These are phyloP conservation scores for Physcomitrium patens DNA, from an alignment of 225 moss, liverwort and hornwort genomes.

Conservation along the genomic window DNA sequence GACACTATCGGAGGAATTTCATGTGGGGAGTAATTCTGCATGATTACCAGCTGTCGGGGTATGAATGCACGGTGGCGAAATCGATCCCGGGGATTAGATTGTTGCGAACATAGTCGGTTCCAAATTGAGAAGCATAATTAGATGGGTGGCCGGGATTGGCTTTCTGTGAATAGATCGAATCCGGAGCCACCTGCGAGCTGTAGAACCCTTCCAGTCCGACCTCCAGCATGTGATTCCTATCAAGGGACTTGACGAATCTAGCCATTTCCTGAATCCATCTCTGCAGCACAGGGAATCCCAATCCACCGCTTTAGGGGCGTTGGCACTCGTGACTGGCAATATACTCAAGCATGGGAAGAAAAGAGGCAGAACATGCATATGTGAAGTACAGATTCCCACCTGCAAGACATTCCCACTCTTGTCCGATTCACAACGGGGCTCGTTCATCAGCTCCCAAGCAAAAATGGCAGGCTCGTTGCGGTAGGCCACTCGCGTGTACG, in stretches of 20 bases:
- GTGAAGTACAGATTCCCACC: slow-evolving; percentile 18
- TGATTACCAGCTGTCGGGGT: no score
- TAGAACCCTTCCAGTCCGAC: slow-evolving; percentile 60
- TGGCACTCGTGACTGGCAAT: no score
- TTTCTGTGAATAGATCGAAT: slow-evolving; percentile 11
- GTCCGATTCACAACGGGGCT: slow-evolving; percentile 50
- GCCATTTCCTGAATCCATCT: slow-evolving; percentile 60
- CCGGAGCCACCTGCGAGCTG: slow-evolving; percentile 23
- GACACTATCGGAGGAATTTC: no score
- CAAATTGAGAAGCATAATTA: slow-evolving; percentile 25
- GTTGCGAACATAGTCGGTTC: slow-evolving; percentile 55
- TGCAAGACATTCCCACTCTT: slow-evolving; percentile 42
- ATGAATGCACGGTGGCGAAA: neutral
- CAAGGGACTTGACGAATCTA: slow-evolving; percentile 48
- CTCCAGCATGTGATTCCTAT: slow-evolving; percentile 42
- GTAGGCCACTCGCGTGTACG: slow-evolving; percentile 37
- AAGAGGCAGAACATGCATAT: neutral
- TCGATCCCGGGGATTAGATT: slow-evolving; percentile 6
- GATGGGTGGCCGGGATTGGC: slow-evolving; percentile 31
- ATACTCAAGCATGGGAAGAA: no score
- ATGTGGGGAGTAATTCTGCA: no score
- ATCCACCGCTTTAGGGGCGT: neutral
- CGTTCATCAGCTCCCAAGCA: slow-evolving; percentile 19
- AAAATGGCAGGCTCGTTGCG: slow-evolving; percentile 37
- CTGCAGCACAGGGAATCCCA: slow-evolving; percentile 35